Base-by-base conservation (phyloP, 2,329 filamentous ascomycete genomes). In the Dothistroma septosporum region DNA sequence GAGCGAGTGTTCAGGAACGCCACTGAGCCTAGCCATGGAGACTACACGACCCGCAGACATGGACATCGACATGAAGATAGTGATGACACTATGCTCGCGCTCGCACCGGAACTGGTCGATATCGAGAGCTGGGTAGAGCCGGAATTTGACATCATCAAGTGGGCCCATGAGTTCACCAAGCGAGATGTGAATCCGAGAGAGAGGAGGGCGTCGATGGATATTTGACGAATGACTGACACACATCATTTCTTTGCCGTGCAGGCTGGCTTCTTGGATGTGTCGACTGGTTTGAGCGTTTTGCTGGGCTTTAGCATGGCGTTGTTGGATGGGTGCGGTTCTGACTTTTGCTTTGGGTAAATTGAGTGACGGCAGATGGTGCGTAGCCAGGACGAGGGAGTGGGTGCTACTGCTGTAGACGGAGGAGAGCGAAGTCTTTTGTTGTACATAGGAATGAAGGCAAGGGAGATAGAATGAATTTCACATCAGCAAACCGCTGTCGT, bases 101-200 rank as follows among this genome's bases (percentile, higher is more conserved):
- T 31, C 16, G 61, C 58, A 24, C 75, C 76, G 56, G 75, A 76
- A 59, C 68, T 69, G 59, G 72, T 70, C 44, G 69, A 70, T 49
- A n/a, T 53, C 1, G 50, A 53, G 10, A 66, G 60, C 55, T 71
- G 69, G 70, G 68, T 69, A 22, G 66, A 65, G 50, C 64, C 65
- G 11, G 69, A 71, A 11, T 69, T 70, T 33, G 67, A 69, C 41
- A 57, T 70, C 16, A 57, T 55, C 11, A 64, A 66, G 32, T 72
- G 69, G 73, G 62, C 70, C 16, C 60, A 64, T 57, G 53, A 73
- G 71, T 47, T 70, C 63, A 57, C 70, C 10, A 71, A 71, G 59
- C 68, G 74, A 16, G 76, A 78, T 62, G 73, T 74, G 1, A 68
- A 68, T 46, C 69, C 76, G 63, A 62, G 76, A 76, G 50, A 53